Base-by-base conservation (phyloP, 1,139 yeast species). In the Saccharomycopsis hybrid region DNA sequence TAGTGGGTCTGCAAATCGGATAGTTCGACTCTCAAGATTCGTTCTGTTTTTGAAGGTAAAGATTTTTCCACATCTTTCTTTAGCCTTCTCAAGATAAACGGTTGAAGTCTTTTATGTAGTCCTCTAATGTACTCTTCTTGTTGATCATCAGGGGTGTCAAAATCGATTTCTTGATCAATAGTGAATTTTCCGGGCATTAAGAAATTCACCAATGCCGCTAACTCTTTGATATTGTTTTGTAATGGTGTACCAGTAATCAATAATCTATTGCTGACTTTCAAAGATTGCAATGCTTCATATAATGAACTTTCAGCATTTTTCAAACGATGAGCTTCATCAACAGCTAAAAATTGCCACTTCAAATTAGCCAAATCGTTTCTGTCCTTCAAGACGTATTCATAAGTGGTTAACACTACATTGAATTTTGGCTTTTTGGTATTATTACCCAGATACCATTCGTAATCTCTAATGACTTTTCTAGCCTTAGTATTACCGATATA, bases 41-140 rank as follows among this genome's bases (percentile, higher is more conserved):
- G 78, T 68, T 92, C 98, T 0, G 97, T 83, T 64, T 92, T 92
- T 1, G 96, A 85, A 1, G 98, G 98, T 57, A 92, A 72, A 0
- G 97, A 88, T 63, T 90, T 92, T 64, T 94, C 98, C 9, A 94
- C 99, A 69, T 92, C 98, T 65, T 94, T 94, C 65, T 92, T 92
- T 65, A 94, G 75, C 61, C 99, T 78, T 64, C 99, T 81, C 56
- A 92, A 72, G 51, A 94, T 92, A 61, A 83, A 92, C 0, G 98
- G 98, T 62, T 89, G 92, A 58, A 92, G 77, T 56, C 88, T 79
- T 54, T 73, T 73, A 61, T 94, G 98, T 51, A 92, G 73, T 56
- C 84, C 86, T 59, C 90, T 82, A 60, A 94, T 92, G 62, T 88
- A 89, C 47, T 74, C 77, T 67, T 92, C 98, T 62, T 94, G 97